These are phyloP conservation scores for Monosporascus sp. DNA, from an alignment of 2,329 filamentous ascomycete species.

Conservation along the genomic window DNA sequence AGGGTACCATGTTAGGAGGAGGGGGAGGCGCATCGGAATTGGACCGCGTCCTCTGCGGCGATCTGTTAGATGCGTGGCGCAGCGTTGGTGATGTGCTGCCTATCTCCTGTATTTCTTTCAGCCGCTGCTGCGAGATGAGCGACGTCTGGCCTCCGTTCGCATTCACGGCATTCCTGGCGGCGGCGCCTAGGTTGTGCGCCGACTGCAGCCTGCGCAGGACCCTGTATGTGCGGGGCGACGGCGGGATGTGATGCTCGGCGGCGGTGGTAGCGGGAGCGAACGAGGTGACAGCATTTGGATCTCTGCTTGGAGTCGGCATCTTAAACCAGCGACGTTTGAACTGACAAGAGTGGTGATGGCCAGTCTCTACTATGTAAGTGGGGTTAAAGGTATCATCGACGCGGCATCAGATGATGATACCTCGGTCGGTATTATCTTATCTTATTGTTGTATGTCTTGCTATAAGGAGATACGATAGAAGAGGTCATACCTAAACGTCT, in stretches of 20 bases:
- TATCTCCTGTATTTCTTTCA: conserved; percentile 28
- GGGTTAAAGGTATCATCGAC: too few species aligned
- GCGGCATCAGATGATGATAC: too few species aligned
- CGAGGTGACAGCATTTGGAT: conserved; percentile 12
- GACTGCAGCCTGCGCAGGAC: conserved; percentile 71
- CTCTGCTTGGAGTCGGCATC: conserved; percentile 26
- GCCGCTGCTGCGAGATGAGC: conserved; percentile 60
- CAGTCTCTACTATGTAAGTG: neutral
- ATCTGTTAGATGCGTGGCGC: conserved; percentile 34
- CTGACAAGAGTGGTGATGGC: neutral
- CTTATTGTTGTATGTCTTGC: too few species aligned
- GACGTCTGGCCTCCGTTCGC: conserved; percentile 38
- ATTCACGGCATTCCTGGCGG: conserved; percentile 37
- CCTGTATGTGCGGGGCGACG: conserved; percentile 61
- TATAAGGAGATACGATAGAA: too few species aligned
- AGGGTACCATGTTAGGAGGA: conserved; percentile 8
- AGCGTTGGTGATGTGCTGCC: conserved; percentile 31
- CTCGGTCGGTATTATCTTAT: too few species aligned
- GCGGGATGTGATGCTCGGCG: conserved; percentile 48
- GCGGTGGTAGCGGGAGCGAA: conserved; percentile 31
- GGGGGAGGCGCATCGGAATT: conserved; percentile 64
- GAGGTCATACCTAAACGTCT: too few species aligned
- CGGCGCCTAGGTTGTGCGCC: conserved; percentile 59
- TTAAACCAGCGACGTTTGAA: conserved; percentile 1
- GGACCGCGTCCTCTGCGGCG: conserved; percentile 57